Evolutionary conservation across 441 rosid species (phyloP), one percentile per base, ranked within the genome.

Genomic region (Rhodomyrtus psidioides): DNA sequence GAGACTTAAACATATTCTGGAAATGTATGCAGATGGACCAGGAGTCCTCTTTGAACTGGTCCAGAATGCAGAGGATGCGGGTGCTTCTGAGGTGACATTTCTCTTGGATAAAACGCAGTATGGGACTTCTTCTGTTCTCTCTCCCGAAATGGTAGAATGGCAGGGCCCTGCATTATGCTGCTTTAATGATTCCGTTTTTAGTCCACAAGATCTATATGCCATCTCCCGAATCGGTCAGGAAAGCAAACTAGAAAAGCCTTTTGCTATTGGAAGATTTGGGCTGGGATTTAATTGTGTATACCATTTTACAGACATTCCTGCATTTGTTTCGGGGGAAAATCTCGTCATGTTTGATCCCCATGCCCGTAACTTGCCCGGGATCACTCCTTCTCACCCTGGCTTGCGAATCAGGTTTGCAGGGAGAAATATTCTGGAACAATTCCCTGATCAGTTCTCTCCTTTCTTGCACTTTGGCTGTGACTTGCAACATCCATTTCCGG

Each of bases 21-120:
- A 97, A 90, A 97, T 97, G 99, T 97, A 97, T 92, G 98, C 99
- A 70, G 99, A 97, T 93, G 99, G 99, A 86, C 99, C 99, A 60
- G 99, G 99, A 83, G 92, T 93, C 91, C 98, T 97, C 75, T 97
- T 96, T 89, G 99, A 97, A 92, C 92, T 96, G 89, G 96, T 97
- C 85, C 99, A 97, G 90, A 97, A 97, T 91, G 99, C 99, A 21
- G 99, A 97, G 88, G 99, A 97, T 91, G 98, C 99, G 79, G 97
- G 98, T 88, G 98, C 99, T 91, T 94, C 99, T 84, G 95, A 97
- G 90, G 99, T 97, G 91, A 88, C 87, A 79, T 96, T 97, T 91
- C 98, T 97, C 86, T 92, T 97, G 93, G 99, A 97, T 90, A 96
- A 90, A 91, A 95, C 99, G 87, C 99, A 97, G 65, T 97, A 96